Conservation (phyloP, 2,329 filamentous ascomycete species). For the Trichophyton schoenleinii region DNA sequence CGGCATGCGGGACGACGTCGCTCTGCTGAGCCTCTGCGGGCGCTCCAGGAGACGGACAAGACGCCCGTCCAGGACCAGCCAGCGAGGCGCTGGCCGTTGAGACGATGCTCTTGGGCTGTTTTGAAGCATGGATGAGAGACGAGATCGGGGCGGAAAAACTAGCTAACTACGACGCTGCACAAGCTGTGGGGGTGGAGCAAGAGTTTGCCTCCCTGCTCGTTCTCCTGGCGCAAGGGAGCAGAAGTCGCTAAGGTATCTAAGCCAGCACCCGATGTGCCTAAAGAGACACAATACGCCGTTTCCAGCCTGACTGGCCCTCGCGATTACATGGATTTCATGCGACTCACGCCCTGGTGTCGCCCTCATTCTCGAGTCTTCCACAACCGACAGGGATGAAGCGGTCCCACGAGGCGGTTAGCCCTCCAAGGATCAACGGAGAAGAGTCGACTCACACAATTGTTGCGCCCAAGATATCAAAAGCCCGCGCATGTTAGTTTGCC, state of each 20-base stretch:
- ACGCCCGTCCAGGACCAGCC: neutral
- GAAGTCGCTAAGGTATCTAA: neutral
- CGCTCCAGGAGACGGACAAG: neutral
- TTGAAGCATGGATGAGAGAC: neutral
- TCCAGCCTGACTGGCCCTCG: neutral
- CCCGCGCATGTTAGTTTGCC: constrained; percentile 28
- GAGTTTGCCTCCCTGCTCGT: neutral
- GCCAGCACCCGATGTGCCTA: neutral
- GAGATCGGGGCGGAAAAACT: neutral
- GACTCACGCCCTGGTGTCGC: neutral
- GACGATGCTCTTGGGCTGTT: neutral
- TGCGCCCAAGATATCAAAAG: constrained; percentile 29
- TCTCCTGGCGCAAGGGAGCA: neutral
- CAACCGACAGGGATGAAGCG: constrained; percentile 3
- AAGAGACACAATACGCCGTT: neutral
- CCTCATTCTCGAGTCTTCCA: neutral
- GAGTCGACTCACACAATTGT: neutral
- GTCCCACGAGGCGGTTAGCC: constrained; percentile 1
- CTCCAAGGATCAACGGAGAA: neutral
- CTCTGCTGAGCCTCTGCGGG: neutral
- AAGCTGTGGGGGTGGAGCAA: neutral
- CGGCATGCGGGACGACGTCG: neutral
- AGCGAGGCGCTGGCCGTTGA: neutral
- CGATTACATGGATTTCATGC: constrained; percentile 1
- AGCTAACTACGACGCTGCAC: neutral